Evolutionary conservation across 2,329 filamentous ascomycete genomes (phyloP).

Genomic region (Botryotinia globosa): DNA sequence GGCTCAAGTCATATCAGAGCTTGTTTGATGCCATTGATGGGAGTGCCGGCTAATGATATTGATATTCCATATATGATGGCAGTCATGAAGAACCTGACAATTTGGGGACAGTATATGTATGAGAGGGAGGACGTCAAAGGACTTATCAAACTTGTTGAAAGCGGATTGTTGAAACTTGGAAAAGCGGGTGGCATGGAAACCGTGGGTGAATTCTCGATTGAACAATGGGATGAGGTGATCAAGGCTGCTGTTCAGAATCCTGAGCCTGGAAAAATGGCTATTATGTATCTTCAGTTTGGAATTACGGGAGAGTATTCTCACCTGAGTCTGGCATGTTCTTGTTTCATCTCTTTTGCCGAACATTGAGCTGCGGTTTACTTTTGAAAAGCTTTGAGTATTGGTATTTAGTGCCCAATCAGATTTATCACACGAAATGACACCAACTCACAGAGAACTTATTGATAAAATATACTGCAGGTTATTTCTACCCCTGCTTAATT

Average conservation of each 20-base stretch:
- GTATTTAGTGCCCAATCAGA: neutral
- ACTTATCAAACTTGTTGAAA: conserved; percentile 46
- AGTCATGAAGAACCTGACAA: conserved; percentile 39
- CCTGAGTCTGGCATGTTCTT: neutral
- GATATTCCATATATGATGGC: conserved; percentile 35
- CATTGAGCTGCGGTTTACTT: too few species aligned
- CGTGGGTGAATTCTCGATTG: conserved; percentile 19
- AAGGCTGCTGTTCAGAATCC: conserved; percentile 30
- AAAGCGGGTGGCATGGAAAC: conserved; percentile 5
- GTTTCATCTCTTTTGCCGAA: too few species aligned
- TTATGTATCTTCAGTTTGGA: neutral
- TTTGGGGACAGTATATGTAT: conserved; percentile 49
- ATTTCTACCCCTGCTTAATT: neutral
- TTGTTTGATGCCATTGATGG: conserved; percentile 40
- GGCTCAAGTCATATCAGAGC: conserved; percentile 43
- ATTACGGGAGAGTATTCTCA: neutral
- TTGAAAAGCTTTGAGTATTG: neutral
- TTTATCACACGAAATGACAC: neutral
- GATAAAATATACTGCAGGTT: neutral
- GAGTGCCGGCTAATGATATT: conserved; percentile 33
- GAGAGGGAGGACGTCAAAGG: conserved; percentile 41
- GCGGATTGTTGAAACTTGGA: conserved; percentile 22
- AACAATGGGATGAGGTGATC: conserved; percentile 24
- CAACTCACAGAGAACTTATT: neutral
- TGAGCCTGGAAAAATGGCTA: neutral